Evolutionary conservation across 345 rosid species (phyloP).

Genomic region (Syzygium aromaticum): DNA sequence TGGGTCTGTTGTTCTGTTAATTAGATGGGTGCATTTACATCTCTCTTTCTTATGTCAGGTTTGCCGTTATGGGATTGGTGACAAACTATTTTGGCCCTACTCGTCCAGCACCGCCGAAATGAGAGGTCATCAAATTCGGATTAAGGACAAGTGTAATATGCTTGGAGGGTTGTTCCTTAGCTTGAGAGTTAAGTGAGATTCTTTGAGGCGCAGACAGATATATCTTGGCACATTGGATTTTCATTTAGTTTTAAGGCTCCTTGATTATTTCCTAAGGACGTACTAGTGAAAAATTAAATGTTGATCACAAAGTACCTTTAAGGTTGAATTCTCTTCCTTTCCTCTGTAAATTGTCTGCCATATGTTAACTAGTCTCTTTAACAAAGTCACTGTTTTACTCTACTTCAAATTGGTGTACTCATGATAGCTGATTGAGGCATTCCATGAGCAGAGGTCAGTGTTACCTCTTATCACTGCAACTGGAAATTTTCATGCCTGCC

Average conservation of each 20-base stretch:
- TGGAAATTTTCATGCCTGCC: background rate
- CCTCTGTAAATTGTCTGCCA: background rate
- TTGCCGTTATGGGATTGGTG: conserved; percentile 95
- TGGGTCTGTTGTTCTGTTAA: background rate
- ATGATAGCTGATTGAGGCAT: background rate
- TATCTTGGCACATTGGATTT: background rate
- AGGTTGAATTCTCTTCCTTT: background rate
- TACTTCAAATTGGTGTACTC: background rate
- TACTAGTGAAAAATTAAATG: conserved; percentile 5
- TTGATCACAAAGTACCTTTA: background rate
- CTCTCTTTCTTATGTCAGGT: conserved; percentile 38
- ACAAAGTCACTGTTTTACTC: background rate
- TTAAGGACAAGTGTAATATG: background rate
- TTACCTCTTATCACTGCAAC: background rate
- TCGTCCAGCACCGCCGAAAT: conserved; percentile 53
- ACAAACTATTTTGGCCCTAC: conserved; percentile 84
- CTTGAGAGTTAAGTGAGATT: background rate
- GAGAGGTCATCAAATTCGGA: conserved; percentile 1
- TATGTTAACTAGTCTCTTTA: background rate
- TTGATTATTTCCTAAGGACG: background rate
- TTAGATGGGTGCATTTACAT: background rate
- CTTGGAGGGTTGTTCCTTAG: background rate
- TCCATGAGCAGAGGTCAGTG: background rate
- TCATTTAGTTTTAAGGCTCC: background rate
- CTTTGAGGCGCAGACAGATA: background rate